Conservation (phyloP, 176 grass and related monocot species). For the Eleusine coracana region DNA sequence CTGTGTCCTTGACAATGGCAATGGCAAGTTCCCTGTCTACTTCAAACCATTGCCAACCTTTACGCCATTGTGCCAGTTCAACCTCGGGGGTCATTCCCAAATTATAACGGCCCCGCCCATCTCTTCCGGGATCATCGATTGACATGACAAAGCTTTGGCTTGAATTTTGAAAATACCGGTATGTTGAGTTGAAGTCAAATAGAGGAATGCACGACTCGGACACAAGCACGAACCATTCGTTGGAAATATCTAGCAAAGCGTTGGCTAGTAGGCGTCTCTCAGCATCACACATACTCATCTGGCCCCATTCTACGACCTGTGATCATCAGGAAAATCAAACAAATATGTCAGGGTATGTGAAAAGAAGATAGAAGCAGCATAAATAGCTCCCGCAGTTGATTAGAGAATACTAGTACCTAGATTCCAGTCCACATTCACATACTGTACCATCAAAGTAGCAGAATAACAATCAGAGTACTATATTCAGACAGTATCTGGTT, state of each 20-base stretch:
- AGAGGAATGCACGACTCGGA: constrained; percentile 92
- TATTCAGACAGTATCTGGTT: not conserved
- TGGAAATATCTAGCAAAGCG: constrained; percentile 82
- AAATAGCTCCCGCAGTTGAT: not conserved
- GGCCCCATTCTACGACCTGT: constrained; percentile 88
- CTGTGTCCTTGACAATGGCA: constrained; percentile 60
- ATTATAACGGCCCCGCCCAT: constrained; percentile 86
- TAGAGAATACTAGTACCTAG: not conserved
- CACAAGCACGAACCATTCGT: constrained; percentile 88
- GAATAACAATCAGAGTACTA: not conserved
- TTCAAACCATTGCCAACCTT: constrained; percentile 95
- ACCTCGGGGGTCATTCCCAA: constrained; percentile 82
- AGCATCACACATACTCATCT: constrained; percentile 96
- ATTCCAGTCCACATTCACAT: not conserved
- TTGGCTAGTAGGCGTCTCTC: constrained; percentile 89
- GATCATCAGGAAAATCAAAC: constrained; percentile 39
- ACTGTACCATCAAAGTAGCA: not conserved
- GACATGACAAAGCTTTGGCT: constrained; percentile 70
- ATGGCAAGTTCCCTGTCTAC: constrained; percentile 66
- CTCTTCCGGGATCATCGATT: constrained; percentile 77
- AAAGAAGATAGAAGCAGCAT: not conserved
- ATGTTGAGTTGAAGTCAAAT: constrained; percentile 82
- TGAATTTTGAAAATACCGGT: constrained; percentile 69
- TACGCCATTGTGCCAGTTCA: constrained; percentile 83
- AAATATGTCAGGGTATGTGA: constrained; percentile 32